Base-by-base conservation (phyloP, 129 eudicot species). In the Artemisia annua region DNA sequence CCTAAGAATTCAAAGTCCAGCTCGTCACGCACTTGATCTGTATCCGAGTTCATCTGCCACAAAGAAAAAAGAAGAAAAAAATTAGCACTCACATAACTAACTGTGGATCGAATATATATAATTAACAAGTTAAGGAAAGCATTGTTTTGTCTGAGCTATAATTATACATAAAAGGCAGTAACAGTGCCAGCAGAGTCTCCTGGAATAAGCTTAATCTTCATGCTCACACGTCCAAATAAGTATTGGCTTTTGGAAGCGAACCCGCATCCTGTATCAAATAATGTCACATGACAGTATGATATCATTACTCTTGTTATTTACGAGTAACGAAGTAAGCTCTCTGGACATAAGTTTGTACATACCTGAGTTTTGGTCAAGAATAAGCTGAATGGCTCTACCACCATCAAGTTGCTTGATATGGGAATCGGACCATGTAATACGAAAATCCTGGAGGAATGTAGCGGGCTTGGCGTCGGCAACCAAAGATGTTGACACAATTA, bases 121-220 rank as follows among this genome's bases (percentile, higher is more conserved):
- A 39, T 5, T 39, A 39, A 39, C 46, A 39, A 39, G 46, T 7
- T 39, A 39, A 39, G 8, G 46, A 39, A 39, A 39, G 7, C 46
- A 39, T 6, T 39, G 9, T 16, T 28, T 59, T 28, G 16, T 5
- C 4, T 57, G 20, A 8, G 56, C 3, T 35, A 28, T 28, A 14
- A 12, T 20, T 87, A 1, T 81, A 92, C 98, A 71, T 92, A 92
- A 54, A 92, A 92, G 19, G 98, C 95, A 3, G 98, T 83, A 75
- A 92, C 98, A 22, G 98, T 92, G 66, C 98, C 98, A 0, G 98
- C 98, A 11, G 98, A 92, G 78, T 92, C 98, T 48, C 98, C 98
- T 0, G 96, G 94, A 48, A 91, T 78, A 20, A 91, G 96, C 83
- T 91, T 91, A 72, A 91, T 88, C 82, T 84, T 88, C 93, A 91